Evolutionary conservation across 164 flowering plant genomes (phyloP), one percentile per base, ranked within the genome.

Genomic region (Kingdonia uniflora): DNA sequence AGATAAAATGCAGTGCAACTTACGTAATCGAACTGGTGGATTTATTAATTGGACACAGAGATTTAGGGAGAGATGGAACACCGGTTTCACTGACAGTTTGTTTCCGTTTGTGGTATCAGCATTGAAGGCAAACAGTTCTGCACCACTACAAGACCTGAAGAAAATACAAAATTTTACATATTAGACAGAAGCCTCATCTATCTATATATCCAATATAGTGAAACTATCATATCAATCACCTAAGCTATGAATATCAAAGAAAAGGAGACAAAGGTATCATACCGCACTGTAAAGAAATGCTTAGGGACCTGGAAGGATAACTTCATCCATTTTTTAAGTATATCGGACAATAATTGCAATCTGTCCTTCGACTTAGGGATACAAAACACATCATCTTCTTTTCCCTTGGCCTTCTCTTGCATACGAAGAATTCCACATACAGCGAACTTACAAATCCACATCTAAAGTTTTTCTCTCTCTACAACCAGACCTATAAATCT

Each of bases 31-130:
- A 40, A 51, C 35, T 5, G 59, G 51, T 25, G 79, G 72, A 62
- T 84, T 73, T 61, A 66, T 75, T 61, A 87, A 20, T 53, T 85
- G 98, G 52, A 92, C 73, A 61, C 94, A 85, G 7, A 92, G 67
- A 60, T 72, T 75, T 19, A 92, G 63, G 1, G 90, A 71, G 14
- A 87, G 74, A 26, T 64, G 72, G 71, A 16, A 71, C 54, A 96
- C 98, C 10, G 40, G 65, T 3, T 29, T 33, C 49, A 78, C 49
- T 8, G 70, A 73, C 39, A 76, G 44, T 44, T 44, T 62, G 21
- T 63, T 68, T 23, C 59, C 37, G 39, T 50, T 69, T 37, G 49
- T 55, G 23, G 60, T 38, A 56, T 71, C 78, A 22, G 74, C 55
- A 54, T 53, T 66, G 49, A 48, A 66, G 23, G 66, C 66, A 53